Evolutionary conservation across 352 stramenopile species (phyloP).

Genomic region (Thalassiosira exigua): DNA sequence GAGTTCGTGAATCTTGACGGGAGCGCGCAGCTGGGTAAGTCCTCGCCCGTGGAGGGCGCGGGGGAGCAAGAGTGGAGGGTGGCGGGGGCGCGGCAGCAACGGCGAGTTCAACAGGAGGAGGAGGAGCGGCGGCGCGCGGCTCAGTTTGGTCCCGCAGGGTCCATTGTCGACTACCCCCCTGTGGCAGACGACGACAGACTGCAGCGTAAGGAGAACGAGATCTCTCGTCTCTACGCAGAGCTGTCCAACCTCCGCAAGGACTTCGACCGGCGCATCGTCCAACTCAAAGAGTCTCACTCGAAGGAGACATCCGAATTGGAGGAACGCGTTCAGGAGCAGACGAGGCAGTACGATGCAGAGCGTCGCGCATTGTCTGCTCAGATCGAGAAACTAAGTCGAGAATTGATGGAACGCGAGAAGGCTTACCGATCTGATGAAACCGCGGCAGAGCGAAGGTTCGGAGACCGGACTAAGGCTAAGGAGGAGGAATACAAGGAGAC

Average conservation of each 20-base stretch:
- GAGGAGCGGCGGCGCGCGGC: conserved; percentile 4
- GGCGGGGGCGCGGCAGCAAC: conserved; percentile 8
- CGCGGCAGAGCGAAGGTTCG: conserved; percentile 4
- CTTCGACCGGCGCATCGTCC: conserved; percentile 39
- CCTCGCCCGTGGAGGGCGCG: not conserved
- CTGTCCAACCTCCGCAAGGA: conserved; percentile 43
- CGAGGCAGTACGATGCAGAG: conserved; percentile 47
- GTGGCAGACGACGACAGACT: conserved; percentile 14
- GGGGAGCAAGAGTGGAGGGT: conserved; percentile 55
- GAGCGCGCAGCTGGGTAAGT: not conserved
- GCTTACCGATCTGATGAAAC: conserved; percentile 15
- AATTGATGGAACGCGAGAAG: conserved; percentile 48
- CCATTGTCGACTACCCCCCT: conserved; percentile 19
- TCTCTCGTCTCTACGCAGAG: conserved; percentile 43
- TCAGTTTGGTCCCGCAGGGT: not conserved
- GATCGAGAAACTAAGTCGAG: conserved; percentile 39
- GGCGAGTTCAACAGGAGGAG: conserved; percentile 15
- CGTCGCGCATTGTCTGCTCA: conserved; percentile 9
- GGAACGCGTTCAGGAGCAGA: conserved; percentile 32
- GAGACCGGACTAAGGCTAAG: conserved; percentile 37
- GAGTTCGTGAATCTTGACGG: conserved; percentile 23
- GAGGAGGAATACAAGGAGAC: conserved; percentile 43
- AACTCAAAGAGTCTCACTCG: conserved; percentile 36
- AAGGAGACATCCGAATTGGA: conserved; percentile 34
- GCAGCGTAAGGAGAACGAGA: conserved; percentile 50